phyloP scores from a whole-genome alignment of 2,329 filamentous ascomycete genomes.

The Plenodomus lindquistii region DNA sequence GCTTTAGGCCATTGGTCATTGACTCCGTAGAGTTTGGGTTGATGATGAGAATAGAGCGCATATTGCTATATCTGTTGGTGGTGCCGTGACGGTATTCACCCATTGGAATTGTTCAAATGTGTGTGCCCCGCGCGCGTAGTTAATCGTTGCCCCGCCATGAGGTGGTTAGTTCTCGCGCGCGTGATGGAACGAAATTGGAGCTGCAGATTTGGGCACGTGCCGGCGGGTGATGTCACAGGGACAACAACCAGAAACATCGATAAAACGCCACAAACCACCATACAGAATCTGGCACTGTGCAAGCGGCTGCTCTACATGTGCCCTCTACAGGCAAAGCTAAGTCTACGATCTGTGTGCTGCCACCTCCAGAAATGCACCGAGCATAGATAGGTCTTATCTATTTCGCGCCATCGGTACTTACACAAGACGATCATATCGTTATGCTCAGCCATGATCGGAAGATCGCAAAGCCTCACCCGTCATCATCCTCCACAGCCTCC shows the following conservation, averaged over 20 bases:
- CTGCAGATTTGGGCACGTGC: conserved; percentile 9
- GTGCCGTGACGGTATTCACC: conserved; percentile 28
- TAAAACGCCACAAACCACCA: neutral
- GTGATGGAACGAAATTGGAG: conserved; percentile 13
- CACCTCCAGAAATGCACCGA: no score
- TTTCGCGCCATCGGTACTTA: no score
- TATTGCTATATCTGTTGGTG: conserved; percentile 30
- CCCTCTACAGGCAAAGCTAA: neutral
- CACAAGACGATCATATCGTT: neutral
- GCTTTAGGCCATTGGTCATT: conserved; percentile 71
- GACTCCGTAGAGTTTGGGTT: conserved; percentile 76
- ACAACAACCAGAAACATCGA: neutral
- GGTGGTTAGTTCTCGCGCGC: conserved; percentile 9
- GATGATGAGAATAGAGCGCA: conserved; percentile 66
- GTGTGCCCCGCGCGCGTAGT: neutral
- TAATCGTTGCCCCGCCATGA: conserved; percentile 17
- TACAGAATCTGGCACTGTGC: no score
- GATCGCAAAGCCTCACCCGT: neutral
- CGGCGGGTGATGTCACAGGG: conserved; percentile 13
- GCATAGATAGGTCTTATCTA: no score
- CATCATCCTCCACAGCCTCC: neutral
- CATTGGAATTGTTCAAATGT: conserved; percentile 15
- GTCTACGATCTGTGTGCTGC: neutral
- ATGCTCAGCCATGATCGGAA: neutral
- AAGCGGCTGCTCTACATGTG: no score